phyloP scores from a whole-genome alignment of 2,329 filamentous ascomycete species.

The Coniochaeta sp. region DNA sequence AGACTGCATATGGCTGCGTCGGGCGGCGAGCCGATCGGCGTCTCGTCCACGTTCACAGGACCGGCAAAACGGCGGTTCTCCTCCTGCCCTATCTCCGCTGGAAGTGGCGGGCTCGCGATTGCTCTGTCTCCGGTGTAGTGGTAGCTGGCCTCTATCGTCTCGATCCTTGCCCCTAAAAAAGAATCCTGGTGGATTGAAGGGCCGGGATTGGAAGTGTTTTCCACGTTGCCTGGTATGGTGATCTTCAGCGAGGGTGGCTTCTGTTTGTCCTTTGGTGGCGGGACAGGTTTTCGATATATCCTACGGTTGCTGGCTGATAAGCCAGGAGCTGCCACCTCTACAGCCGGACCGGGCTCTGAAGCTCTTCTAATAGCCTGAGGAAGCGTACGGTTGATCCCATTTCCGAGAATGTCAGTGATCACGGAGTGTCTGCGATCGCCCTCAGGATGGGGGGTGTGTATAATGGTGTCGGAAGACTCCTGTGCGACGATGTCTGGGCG shows the following conservation, averaged over 20 bases:
- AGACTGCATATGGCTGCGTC: neutral
- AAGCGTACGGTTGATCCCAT: neutral
- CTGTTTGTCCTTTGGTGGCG: slow-evolving; percentile 6
- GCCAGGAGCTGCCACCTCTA: neutral
- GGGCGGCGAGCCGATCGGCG: neutral
- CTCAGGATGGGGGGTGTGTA: neutral
- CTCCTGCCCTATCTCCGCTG: slow-evolving; percentile 2
- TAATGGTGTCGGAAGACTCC: slow-evolving; percentile 1
- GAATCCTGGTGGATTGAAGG: slow-evolving; percentile 3
- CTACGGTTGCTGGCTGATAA: neutral
- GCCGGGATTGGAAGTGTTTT: neutral
- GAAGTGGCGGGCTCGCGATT: neutral
- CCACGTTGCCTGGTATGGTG: neutral
- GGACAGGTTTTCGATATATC: neutral
- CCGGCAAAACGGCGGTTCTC: slow-evolving; percentile 2
- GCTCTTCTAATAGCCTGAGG: neutral
- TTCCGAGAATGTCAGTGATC: neutral
- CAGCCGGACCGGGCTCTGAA: neutral
- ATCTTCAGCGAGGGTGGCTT: neutral
- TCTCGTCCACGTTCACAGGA: neutral
- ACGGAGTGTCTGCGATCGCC: neutral
- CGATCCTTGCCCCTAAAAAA: slow-evolving; percentile 29
- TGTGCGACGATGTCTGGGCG: neutral
- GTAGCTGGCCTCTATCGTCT: slow-evolving; percentile 5
- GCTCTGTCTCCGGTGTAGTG: slow-evolving; percentile 1